A percentile compares a stretch with the other conserved stretches of the same genome.
Evolutionary conservation across 805 yeast species (phyloP).

Genomic region (Starmerella bacillaris): DNA sequence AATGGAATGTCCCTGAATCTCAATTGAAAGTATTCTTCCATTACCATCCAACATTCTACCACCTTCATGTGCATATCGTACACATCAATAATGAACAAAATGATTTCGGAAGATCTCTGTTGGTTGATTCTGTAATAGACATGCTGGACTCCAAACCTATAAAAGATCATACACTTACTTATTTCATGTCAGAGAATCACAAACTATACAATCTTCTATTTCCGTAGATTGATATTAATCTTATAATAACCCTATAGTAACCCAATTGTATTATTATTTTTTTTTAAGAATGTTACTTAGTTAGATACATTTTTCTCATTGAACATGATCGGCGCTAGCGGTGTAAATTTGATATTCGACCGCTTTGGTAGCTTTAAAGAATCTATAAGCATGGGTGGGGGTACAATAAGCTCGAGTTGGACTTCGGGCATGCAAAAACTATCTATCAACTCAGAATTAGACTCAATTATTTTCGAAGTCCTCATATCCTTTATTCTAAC

Average conservation of each 20-base stretch:
- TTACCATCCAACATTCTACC: conserved; percentile 88
- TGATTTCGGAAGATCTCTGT: conserved; percentile 69
- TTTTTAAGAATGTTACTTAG: too few relatives aligned
- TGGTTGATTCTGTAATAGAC: conserved; percentile 68
- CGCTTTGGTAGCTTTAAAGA: not conserved
- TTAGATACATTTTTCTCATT: conserved; percentile 1
- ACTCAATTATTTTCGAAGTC: conserved; percentile 23
- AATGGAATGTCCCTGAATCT: conserved; percentile 34
- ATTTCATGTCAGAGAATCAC: conserved; percentile 59
- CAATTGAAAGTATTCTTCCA: conserved; percentile 66
- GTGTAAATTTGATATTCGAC: conserved; percentile 5
- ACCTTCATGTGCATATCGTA: conserved; percentile 82
- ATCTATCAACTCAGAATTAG: conserved; percentile 32
- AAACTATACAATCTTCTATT: conserved; percentile 30
- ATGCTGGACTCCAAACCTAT: conserved; percentile 34
- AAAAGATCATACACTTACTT: conserved; percentile 46
- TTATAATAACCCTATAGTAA: too few relatives aligned
- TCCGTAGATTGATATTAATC: too few relatives aligned
- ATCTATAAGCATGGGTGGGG: conserved; percentile 18
- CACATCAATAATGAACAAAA: conserved; percentile 47
- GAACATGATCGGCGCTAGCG: conserved; percentile 12
- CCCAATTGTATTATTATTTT: too few relatives aligned
- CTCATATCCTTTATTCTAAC: conserved; percentile 24
- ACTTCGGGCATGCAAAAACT: conserved; percentile 28
- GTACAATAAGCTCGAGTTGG: conserved; percentile 26